Base-by-base conservation (phyloP, 2,329 filamentous ascomycete species). In the Parastagonospora nodorum region DNA sequence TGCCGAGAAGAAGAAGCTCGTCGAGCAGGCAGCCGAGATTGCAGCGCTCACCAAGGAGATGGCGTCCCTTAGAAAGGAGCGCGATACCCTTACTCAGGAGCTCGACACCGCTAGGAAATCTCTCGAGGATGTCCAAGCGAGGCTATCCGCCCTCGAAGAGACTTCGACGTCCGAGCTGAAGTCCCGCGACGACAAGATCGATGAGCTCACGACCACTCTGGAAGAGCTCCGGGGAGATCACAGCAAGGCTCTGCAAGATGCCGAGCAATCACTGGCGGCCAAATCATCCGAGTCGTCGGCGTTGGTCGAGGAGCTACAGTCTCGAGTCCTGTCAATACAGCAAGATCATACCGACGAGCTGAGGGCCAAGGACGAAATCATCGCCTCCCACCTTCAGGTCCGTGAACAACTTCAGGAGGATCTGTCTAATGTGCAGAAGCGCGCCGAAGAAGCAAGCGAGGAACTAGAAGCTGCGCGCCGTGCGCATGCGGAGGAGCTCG, bases 291-390 rank as follows among this genome's bases (percentile, higher is more conserved):
- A 72, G 49, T 64, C 67, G 4, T 61, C 65, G n/a, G 60, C 65
- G 19, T 35, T 64, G 3, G 57, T 70, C 4, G 63, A 73, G 40
- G 64, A 69, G n/a, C 61, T 74, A 0, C 71, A 74, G 38, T 56
- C 59, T 6, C 66, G 70, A 48, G 51, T 73, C 8, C 43, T 64
- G 15, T 61, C 60, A 2, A 29, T 72, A 31, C 57, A 66, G 10
- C 69, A 72, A 42, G 55, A 68, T 31, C 71, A 74, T 36, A 67
- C 67, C 1, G 68, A 73, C 10, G 63, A 70, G 36, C 42, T 74
- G 12, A 61, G 54, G 15, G 41, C 51, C 29, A 73, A 68, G 38
- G 69, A 73, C 16, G 67, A 72, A 35, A 45, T 57, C 0, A 71
- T 72, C 24, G 58, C 61, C 14, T 48, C 59, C 1, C 67, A 70